Conservation (phyloP, 768 basidiomycete species). For the Kondoa malvinella region DNA sequence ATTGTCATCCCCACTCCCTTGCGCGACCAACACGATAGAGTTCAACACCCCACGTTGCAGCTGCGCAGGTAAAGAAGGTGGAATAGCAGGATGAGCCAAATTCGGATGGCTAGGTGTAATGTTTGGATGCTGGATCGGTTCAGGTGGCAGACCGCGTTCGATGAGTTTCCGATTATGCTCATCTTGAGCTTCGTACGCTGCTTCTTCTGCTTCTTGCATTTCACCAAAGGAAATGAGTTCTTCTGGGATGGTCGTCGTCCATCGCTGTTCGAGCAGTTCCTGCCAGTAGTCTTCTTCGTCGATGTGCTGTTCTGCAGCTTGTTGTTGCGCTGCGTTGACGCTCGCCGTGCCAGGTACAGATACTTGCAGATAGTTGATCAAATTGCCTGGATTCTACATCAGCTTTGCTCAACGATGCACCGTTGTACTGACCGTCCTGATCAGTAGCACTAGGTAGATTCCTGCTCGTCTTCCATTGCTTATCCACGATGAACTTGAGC, state of each 20-base stretch:
- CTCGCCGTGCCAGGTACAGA: slow-evolving; percentile 16
- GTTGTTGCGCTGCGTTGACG: neutral
- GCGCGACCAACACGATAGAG: slow-evolving; percentile 24
- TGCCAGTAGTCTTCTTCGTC: slow-evolving; percentile 13
- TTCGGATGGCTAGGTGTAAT: slow-evolving; percentile 8
- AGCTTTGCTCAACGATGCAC: neutral
- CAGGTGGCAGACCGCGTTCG: slow-evolving; percentile 7
- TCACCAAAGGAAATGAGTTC: slow-evolving; percentile 61
- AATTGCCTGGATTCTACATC: slow-evolving; percentile 36
- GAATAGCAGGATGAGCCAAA: slow-evolving; percentile 35
- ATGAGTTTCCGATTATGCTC: slow-evolving; percentile 5
- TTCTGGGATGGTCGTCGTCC: slow-evolving; percentile 64
- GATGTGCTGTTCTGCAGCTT: neutral
- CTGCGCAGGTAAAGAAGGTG: slow-evolving; percentile 72
- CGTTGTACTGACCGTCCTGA: slow-evolving; percentile 39
- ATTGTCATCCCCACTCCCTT: slow-evolving; percentile 49
- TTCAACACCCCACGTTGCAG: slow-evolving; percentile 90
- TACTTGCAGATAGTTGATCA: slow-evolving; percentile 85
- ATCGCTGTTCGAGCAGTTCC: slow-evolving; percentile 33
- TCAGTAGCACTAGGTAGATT: slow-evolving; percentile 72
- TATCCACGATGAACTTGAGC: slow-evolving; percentile 87
- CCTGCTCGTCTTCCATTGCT: slow-evolving; percentile 50
- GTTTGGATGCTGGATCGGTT: neutral
- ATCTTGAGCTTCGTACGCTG: slow-evolving; percentile 17
- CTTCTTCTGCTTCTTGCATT: slow-evolving; percentile 64